A percentile compares a stretch with the other conserved stretches of the same genome.
These are phyloP conservation scores for Vicia faba DNA, from an alignment of 306 rosid genomes.

Conservation along the genomic window DNA sequence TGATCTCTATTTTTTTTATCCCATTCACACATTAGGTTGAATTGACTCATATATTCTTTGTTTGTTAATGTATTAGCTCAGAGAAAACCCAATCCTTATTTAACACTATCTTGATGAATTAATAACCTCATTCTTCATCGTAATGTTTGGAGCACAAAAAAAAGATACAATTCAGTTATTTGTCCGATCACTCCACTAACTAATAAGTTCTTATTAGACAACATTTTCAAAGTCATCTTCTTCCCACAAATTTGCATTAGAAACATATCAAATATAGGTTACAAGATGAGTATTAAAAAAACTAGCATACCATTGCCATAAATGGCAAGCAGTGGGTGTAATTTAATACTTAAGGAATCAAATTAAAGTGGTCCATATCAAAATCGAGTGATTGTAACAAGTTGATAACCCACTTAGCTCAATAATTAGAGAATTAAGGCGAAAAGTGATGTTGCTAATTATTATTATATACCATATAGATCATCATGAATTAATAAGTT, in stretches of 20 bases:
- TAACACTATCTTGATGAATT: too few relatives aligned
- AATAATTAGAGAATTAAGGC: constrained; percentile 33
- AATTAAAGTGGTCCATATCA: constrained; percentile 1
- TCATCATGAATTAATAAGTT: constrained; percentile 24
- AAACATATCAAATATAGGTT: not conserved
- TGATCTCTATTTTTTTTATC: too few relatives aligned
- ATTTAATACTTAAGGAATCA: constrained; percentile 30
- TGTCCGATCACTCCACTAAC: too few relatives aligned
- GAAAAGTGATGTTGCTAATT: not conserved
- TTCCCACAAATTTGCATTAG: not conserved
- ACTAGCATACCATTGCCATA: constrained; percentile 5
- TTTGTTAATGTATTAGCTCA: too few relatives aligned
- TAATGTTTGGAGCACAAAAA: too few relatives aligned
- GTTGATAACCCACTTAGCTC: constrained; percentile 40
- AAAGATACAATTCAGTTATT: too few relatives aligned
- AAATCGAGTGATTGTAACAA: constrained; percentile 23
- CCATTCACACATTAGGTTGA: too few relatives aligned
- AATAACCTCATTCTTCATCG: too few relatives aligned
- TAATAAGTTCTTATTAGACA: too few relatives aligned
- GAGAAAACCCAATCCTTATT: too few relatives aligned
- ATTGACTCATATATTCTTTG: too few relatives aligned
- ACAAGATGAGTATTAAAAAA: constrained; percentile 6
- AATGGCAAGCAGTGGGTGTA: constrained; percentile 11
- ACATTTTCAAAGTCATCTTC: too few relatives aligned
- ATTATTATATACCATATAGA: not conserved